A percentile compares a stretch with the other conserved stretches of the same genome.
Conservation (phyloP, 805 yeast genomes). For the Grigorovia transvaalensis region DNA sequence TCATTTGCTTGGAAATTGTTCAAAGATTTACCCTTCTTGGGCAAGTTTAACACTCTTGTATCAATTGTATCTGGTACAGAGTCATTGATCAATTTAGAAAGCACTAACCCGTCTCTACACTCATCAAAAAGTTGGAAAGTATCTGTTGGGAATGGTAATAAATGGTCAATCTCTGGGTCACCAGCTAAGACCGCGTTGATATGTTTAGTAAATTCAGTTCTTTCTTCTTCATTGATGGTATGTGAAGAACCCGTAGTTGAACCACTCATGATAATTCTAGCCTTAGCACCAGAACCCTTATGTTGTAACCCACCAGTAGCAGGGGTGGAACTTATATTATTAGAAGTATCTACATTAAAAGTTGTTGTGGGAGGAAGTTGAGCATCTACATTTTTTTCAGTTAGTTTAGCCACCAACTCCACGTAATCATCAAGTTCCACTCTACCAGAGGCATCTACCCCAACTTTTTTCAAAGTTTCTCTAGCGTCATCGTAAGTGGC, state of each 20-base stretch:
- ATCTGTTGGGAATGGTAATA: conserved; percentile 87
- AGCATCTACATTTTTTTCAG: conserved; percentile 32
- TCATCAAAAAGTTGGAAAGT: conserved; percentile 94
- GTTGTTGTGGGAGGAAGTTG: conserved; percentile 26
- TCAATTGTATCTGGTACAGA: conserved; percentile 98
- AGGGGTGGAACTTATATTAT: conserved; percentile 5
- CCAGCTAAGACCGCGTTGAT: conserved; percentile 87
- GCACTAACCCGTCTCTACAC: conserved; percentile 86
- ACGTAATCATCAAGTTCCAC: conserved; percentile 95
- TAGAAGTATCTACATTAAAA: conserved; percentile 11
- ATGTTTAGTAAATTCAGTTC: conserved; percentile 91
- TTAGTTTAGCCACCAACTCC: conserved; percentile 68
- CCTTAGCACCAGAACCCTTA: conserved; percentile 47
- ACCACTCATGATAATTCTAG: conserved; percentile 76
- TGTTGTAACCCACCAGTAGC: conserved; percentile 31
- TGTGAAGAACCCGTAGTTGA: conserved; percentile 88
- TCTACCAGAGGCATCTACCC: conserved; percentile 93
- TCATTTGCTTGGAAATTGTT: conserved; percentile 94
- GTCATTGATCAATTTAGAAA: conserved; percentile 90
- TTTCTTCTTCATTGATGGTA: conserved; percentile 94
- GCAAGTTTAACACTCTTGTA: conserved; percentile 88
- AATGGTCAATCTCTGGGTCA: conserved; percentile 70
- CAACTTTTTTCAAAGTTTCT: conserved; percentile 81
- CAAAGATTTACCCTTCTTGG: conserved; percentile 67
- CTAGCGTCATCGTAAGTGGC: conserved; percentile 87